Conservation (phyloP, 768 basidiomycete species). For the Mycena vitilis region DNA sequence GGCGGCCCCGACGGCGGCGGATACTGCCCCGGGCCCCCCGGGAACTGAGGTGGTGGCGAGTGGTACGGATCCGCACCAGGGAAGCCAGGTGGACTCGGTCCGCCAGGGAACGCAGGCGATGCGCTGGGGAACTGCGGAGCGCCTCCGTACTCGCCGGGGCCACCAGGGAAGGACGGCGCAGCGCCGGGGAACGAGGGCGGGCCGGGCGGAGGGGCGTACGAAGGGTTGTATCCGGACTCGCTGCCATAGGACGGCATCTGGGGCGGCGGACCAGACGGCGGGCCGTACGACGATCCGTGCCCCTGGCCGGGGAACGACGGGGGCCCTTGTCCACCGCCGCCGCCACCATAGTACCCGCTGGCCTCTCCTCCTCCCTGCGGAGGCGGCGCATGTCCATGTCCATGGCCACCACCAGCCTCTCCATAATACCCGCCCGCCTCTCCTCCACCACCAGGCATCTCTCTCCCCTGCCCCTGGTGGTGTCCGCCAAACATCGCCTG, state of each 20-base stretch:
- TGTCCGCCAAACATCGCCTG: slow-evolving; percentile 48
- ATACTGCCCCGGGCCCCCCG: slow-evolving; percentile 40
- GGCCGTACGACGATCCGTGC: slow-evolving; percentile 29
- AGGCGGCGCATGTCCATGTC: slow-evolving; percentile 9
- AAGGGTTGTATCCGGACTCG: slow-evolving; percentile 45
- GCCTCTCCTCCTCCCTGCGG: slow-evolving; percentile 40
- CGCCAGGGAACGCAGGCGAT: slow-evolving; percentile 39
- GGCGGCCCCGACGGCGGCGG: slow-evolving; percentile 29
- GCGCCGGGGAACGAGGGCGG: slow-evolving; percentile 47
- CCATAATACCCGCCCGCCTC: slow-evolving; percentile 48
- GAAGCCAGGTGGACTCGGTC: slow-evolving; percentile 40
- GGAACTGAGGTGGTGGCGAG: slow-evolving; percentile 41
- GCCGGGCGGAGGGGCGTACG: slow-evolving; percentile 46
- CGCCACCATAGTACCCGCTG: slow-evolving; percentile 43
- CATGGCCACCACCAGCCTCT: slow-evolving; percentile 4
- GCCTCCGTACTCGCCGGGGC: slow-evolving; percentile 9
- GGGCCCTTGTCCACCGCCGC: slow-evolving; percentile 8
- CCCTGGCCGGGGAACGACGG: background rate
- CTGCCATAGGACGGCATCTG: slow-evolving; percentile 37
- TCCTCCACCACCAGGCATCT: slow-evolving; percentile 35
- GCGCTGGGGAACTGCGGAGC: slow-evolving; percentile 15
- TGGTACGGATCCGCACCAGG: slow-evolving; percentile 39
- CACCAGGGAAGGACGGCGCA: slow-evolving; percentile 46
- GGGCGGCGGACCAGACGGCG: slow-evolving; percentile 46
- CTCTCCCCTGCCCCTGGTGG: slow-evolving; percentile 32